Conservation (phyloP, 352 stramenopile genomes). For the Globisporangium perplexum region DNA sequence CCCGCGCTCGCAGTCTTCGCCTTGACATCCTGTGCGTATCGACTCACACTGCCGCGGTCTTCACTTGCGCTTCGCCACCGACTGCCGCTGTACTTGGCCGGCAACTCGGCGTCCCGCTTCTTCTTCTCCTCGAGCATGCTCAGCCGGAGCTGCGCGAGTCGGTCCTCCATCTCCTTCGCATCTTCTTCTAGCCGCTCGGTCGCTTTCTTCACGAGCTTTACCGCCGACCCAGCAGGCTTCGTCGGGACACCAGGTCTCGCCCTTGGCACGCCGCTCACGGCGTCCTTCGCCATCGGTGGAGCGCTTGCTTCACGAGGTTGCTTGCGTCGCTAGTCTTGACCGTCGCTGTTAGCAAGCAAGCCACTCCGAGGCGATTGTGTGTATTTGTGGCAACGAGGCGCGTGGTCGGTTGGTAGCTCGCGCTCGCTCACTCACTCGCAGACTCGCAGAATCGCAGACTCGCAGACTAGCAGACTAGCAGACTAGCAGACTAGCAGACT, state of each 20-base stretch:
- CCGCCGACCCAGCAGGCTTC: slow-evolving; percentile 1
- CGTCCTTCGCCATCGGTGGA: slow-evolving; percentile 8
- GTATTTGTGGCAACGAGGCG: neutral
- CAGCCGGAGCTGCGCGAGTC: slow-evolving; percentile 44
- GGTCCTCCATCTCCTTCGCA: slow-evolving; percentile 62
- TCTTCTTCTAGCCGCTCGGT: slow-evolving; percentile 70
- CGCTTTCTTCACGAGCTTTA: slow-evolving; percentile 20
- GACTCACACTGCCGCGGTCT: slow-evolving; percentile 61
- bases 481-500: no score
- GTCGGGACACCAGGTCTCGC: neutral
- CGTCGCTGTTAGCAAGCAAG: no score
- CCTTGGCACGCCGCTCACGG: neutral
- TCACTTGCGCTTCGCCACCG: slow-evolving; percentile 74
- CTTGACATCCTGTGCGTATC: slow-evolving; percentile 63
- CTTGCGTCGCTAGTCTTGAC: no score
- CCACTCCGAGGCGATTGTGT: no score
- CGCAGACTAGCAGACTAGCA: no score
- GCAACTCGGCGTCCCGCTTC: slow-evolving; percentile 42
- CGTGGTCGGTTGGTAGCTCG: no score
- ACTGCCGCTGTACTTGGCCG: slow-evolving; percentile 56
- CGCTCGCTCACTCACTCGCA: no score
- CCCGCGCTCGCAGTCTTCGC: slow-evolving; percentile 1
- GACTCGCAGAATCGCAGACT: no score
- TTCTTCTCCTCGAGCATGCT: slow-evolving; percentile 67
- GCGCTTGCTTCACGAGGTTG: no score